Conservation (phyloP, 192 early-diverging fungal genomes). For the Coemansia guatemalensis region DNA sequence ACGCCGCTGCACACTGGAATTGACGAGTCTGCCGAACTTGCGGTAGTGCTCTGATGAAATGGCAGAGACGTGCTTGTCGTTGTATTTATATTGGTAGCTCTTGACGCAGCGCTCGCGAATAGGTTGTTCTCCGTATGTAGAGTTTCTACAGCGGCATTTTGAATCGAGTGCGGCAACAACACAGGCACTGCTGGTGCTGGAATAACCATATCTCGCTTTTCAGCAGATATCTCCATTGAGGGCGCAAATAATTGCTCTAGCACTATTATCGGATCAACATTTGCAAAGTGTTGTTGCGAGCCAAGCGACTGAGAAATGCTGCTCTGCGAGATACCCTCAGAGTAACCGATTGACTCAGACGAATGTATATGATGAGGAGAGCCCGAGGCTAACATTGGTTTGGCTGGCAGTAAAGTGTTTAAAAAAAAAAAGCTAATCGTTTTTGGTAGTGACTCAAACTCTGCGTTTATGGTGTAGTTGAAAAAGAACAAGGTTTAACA, state of each 20-base stretch:
- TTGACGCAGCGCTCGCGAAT: not conserved
- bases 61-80: not conserved
- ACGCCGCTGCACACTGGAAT: not conserved
- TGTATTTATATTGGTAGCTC: not conserved
- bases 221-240: not conserved
- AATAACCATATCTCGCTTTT: not conserved
- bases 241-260: not conserved
- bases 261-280: not conserved
- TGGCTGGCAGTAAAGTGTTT: not conserved
- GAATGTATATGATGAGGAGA: not conserved
- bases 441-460: constrained; percentile 9
- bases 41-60: not conserved
- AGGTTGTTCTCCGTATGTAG: not conserved
- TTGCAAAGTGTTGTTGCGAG: not conserved
- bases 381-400: not conserved
- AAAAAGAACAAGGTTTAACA: not conserved
- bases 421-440: not conserved
- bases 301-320: not conserved
- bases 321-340: not conserved
- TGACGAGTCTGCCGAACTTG: not conserved
- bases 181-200: not conserved
- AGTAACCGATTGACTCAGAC: not conserved
- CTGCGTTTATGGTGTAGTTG: not conserved
- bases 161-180: not conserved
- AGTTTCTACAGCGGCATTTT: not conserved